Percentiles rank a stretch among this genome's conserved stretches.
Conservation (phyloP, 345 rosid species). For the Hypericum androsaemum region DNA sequence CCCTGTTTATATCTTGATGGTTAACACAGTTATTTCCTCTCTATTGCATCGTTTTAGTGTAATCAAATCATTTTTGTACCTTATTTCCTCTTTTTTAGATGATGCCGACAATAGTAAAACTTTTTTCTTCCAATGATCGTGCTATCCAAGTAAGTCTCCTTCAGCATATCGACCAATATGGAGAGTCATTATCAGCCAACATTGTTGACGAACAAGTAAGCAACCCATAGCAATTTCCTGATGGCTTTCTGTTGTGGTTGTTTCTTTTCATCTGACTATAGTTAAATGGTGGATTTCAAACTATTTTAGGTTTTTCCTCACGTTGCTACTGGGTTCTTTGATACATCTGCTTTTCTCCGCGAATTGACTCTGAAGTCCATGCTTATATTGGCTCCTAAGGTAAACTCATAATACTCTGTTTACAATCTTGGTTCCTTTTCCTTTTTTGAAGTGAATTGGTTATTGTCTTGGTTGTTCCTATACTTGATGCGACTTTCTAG, state of each 20-base stretch:
- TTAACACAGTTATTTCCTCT: neutral
- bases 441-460: constrained; percentile 17
- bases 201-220: neutral
- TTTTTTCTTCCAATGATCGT: neutral
- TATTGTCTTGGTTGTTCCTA: neutral
- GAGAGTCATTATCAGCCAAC: neutral
- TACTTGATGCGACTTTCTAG: too few relatives aligned
- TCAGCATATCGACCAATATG: neutral
- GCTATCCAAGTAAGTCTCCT: neutral
- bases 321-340: constrained; percentile 85
- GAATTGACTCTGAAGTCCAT: constrained; percentile 97
- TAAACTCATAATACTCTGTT: constrained; percentile 10
- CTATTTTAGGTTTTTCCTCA: constrained; percentile 67
- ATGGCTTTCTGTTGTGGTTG: too few relatives aligned
- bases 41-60: neutral
- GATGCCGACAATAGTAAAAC: neutral
- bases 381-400: constrained; percentile 97
- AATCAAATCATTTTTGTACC: neutral
- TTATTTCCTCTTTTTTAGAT: neutral
- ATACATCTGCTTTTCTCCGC: constrained; percentile 84
- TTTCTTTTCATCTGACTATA: too few relatives aligned
- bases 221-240: neutral
- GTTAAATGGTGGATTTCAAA: too few relatives aligned
- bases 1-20: neutral
- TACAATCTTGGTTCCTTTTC: neutral